Conservation (phyloP, 106 monocot species). For the Apostasia shenzhenica region DNA sequence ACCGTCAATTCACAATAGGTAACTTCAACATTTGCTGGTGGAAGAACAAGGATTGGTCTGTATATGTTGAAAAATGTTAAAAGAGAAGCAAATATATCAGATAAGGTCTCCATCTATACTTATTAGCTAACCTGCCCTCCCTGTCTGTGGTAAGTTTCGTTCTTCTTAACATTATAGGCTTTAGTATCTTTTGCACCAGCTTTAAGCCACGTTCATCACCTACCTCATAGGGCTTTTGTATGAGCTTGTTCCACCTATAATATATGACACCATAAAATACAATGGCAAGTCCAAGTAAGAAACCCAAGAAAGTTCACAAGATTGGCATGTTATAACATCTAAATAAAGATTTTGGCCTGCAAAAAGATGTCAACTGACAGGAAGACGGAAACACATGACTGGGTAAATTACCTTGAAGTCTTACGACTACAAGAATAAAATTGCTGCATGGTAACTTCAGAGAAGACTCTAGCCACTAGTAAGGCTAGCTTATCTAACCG, state of each 20-base stretch:
- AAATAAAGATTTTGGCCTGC: not conserved
- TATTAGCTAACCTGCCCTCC: constrained; percentile 51
- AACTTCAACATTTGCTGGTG: constrained; percentile 61
- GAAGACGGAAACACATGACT: no score
- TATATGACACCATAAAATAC: constrained; percentile 5
- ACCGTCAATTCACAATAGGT: constrained; percentile 74
- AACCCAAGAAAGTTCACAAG: constrained; percentile 2
- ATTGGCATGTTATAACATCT: not conserved
- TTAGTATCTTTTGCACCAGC: constrained; percentile 76
- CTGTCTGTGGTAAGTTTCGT: constrained; percentile 83
- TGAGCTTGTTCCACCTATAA: constrained; percentile 89
- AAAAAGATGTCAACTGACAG: constrained; percentile 3
- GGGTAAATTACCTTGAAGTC: no score
- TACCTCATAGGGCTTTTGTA: constrained; percentile 90
- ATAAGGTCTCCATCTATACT: not conserved
- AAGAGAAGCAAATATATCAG: constrained; percentile 4
- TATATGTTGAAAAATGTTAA: not conserved
- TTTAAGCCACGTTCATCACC: constrained; percentile 84
- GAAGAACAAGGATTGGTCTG: constrained; percentile 91
- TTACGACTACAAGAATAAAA: not conserved
- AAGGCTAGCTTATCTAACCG: not conserved
- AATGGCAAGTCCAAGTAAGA: not conserved
- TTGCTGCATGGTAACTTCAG: not conserved
- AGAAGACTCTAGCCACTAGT: not conserved
- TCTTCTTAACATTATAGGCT: constrained; percentile 89